Base-by-base conservation (phyloP, 2,329 filamentous ascomycete genomes). In the Trichoderma koningiopsis region DNA sequence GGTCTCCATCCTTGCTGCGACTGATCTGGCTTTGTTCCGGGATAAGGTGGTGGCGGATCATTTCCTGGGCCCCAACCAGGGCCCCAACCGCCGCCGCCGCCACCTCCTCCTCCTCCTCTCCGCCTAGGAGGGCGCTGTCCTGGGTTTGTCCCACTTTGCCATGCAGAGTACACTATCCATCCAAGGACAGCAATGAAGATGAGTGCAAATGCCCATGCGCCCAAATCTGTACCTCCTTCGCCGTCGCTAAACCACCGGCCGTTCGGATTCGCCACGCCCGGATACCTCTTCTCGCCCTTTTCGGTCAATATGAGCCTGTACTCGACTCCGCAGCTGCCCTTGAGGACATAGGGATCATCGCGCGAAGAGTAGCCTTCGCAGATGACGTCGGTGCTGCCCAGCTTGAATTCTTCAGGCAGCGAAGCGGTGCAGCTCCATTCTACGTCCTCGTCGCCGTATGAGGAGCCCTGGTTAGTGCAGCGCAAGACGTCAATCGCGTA, bases 301-400 rank as follows among this genome's bases (percentile, higher is more conserved):
- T 91, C 88, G 0, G 94, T 98, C 64, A 98, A 83, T 0, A 91
- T 79, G 7, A 98, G 81, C 16, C 91, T 86, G 80, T 98, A 98
- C 81, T 97, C 93, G 29, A 97, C 94, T 16, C 92, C 96, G 80
- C 95, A 98, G 79, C 92, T 96, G 27, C 96, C 96, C 76, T 92
- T 94, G 66, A 98, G 82, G n/a, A 98, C 87, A 79, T 93, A 96
- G 0, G 89, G 88, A 78, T 98, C 96, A 58, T 95, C 88, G 0
- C 90, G 81, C 16, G 83, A 85, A 69, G 87, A 83, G 81, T 97
- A 98, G 13, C 96, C 95, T 77, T 99, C 95, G 79, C 96, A 99
- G 13, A 94, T 84, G 68, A 98, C 95, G 71, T 98, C 94, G 13
- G 95, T 97, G 71, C 87, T 86, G 69, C 93, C 94, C 33, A 98